phyloP scores from a whole-genome alignment of 2,329 filamentous ascomycete genomes.

The Fusarium buxicola region DNA sequence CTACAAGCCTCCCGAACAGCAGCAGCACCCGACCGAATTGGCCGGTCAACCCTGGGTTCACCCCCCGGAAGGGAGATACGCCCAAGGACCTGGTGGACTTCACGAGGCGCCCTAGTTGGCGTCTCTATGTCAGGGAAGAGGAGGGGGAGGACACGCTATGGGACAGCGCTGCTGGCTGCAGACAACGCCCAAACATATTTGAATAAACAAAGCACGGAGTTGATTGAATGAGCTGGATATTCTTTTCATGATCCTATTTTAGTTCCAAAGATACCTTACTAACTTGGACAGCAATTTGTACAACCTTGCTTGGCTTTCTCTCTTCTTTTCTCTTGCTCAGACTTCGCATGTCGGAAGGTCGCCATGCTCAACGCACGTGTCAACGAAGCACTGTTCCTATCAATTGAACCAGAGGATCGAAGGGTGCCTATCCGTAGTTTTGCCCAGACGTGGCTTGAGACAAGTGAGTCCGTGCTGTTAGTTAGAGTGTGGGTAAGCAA shows the following conservation, averaged over 20 bases:
- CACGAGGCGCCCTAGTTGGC: conserved; percentile 27
- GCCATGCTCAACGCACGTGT: no score
- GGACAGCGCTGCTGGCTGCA: background rate
- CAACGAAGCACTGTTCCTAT: no score
- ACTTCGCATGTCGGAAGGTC: no score
- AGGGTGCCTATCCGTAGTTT: no score
- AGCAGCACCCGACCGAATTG: conserved; percentile 22
- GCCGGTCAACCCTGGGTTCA: conserved; percentile 26
- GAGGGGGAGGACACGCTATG: background rate
- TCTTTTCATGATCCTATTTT: conserved; percentile 7
- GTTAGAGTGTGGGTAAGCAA: background rate
- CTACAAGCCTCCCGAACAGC: conserved; percentile 22
- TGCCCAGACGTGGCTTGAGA: no score
- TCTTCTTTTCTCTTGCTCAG: no score
- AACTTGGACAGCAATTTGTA: no score
- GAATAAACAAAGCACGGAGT: conserved; percentile 20
- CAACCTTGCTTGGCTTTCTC: no score
- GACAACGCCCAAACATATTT: background rate
- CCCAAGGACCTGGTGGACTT: conserved; percentile 22
- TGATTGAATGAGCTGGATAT: conserved; percentile 11
- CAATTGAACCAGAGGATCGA: no score
- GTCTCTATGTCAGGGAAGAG: background rate
- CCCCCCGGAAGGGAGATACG: conserved; percentile 11
- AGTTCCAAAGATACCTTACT: background rate
- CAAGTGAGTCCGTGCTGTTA: no score